Evolutionary conservation across 805 yeast genomes (phyloP).

Genomic region (Teunomyces cretensis): DNA sequence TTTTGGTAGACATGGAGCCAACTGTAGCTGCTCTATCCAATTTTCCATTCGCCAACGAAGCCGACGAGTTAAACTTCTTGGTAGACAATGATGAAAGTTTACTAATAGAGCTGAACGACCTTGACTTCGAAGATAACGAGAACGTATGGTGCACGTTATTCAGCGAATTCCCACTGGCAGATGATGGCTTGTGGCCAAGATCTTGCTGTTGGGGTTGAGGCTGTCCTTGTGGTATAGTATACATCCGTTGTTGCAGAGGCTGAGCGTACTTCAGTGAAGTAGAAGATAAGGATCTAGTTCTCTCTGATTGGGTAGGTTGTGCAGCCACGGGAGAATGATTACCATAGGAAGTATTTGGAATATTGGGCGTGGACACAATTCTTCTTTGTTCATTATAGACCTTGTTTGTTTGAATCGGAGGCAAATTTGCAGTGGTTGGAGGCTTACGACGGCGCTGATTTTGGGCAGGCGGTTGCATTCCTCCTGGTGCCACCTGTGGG

Average conservation of each 20-base stretch:
- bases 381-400: constrained; percentile 17
- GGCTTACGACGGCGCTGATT: constrained; percentile 4
- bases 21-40: constrained; percentile 30
- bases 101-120: constrained; percentile 42
- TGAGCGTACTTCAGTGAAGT: constrained; percentile 13
- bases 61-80: constrained; percentile 36
- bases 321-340: constrained; percentile 4
- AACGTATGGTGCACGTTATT: constrained; percentile 26
- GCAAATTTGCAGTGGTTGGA: neutral
- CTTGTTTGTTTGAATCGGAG: constrained; percentile 5
- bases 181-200: constrained; percentile 14
- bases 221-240: constrained; percentile 9
- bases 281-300: constrained; percentile 33
- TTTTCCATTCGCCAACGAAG: constrained; percentile 27
- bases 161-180: constrained; percentile 16
- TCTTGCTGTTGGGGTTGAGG: constrained; percentile 6
- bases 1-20: constrained; percentile 18
- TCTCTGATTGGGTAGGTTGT: constrained; percentile 4
- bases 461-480: constrained; percentile 1
- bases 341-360: constrained; percentile 9
- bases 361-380: constrained; percentile 30
- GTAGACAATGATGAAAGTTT: constrained; percentile 41
- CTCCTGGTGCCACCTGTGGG: neutral
- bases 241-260: constrained; percentile 8
- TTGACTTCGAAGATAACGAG: constrained; percentile 39